Evolutionary conservation across 768 basidiomycete genomes (phyloP).

Genomic region (Rhodotorula diobovata): DNA sequence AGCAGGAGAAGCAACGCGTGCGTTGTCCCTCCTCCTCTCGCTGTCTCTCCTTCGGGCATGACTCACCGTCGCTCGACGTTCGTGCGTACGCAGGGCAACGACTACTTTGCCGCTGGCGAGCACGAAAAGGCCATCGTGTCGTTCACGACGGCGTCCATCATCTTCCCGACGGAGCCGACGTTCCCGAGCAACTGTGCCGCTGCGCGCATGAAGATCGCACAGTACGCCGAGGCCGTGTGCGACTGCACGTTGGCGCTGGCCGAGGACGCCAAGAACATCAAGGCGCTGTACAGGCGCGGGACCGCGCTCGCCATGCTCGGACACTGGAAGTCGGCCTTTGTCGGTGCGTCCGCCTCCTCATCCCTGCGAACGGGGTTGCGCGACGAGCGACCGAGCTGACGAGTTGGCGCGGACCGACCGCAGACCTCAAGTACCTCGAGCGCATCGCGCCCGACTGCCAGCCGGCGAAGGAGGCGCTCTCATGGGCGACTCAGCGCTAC

Average conservation of each 20-base stretch:
- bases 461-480: slow-evolving; percentile 27
- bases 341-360: background rate
- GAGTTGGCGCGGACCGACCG: too few species aligned
- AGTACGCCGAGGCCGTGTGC: slow-evolving; percentile 35
- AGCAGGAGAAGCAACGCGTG: slow-evolving; percentile 36
- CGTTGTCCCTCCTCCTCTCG: background rate
- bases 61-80: too few species aligned
- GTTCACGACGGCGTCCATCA: slow-evolving; percentile 29
- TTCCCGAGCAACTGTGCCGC: slow-evolving; percentile 33
- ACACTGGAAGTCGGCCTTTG: slow-evolving; percentile 28
- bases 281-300: slow-evolving; percentile 34
- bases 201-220: slow-evolving; percentile 32
- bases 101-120: slow-evolving; percentile 22
- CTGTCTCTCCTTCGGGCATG: background rate
- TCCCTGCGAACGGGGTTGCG: background rate
- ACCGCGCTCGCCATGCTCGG: slow-evolving; percentile 23
- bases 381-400: too few species aligned
- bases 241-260: slow-evolving; percentile 34
- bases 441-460: slow-evolving; percentile 14
- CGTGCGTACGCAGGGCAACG: slow-evolving; percentile 20
- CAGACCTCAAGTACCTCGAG: slow-evolving; percentile 27
- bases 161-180: slow-evolving; percentile 16
- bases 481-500: slow-evolving; percentile 20
- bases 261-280: slow-evolving; percentile 19
- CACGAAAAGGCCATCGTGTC: slow-evolving; percentile 32